A percentile compares a stretch with the other conserved stretches of the same genome.
These are phyloP conservation scores for Apostasia shenzhenica DNA, from an alignment of 106 monocot genomes.

Conservation along the genomic window DNA sequence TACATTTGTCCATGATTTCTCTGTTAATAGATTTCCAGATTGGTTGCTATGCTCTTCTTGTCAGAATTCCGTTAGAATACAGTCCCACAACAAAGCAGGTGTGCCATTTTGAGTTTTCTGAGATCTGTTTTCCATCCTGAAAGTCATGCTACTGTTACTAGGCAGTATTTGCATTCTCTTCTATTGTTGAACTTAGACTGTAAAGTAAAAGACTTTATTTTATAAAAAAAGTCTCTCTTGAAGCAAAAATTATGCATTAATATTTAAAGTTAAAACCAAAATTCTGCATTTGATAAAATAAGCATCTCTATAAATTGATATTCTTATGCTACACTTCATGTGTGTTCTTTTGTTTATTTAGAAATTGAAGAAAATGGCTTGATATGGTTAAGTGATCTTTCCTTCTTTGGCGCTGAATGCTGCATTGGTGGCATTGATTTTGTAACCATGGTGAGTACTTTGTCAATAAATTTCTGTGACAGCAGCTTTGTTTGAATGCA, in stretches of 20 bases:
- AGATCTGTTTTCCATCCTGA: neutral
- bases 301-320: too few relatives aligned
- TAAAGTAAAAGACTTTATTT: constrained; percentile 1
- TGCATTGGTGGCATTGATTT: constrained; percentile 86
- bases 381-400: constrained; percentile 6
- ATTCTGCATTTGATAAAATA: too few relatives aligned
- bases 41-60: constrained; percentile 80
- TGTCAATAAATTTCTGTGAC: neutral
- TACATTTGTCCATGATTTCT: constrained; percentile 69
- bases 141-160: neutral
- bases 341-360: constrained; percentile 1
- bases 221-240: too few relatives aligned
- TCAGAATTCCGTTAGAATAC: constrained; percentile 15
- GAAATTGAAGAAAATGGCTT: constrained; percentile 20
- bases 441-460: constrained; percentile 61
- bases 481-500: too few relatives aligned
- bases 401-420: constrained; percentile 33
- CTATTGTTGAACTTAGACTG: constrained; percentile 23
- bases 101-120: constrained; percentile 1
- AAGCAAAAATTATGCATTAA: too few relatives aligned
- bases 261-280: too few relatives aligned
- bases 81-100: constrained; percentile 22
- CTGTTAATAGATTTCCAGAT: constrained; percentile 47
- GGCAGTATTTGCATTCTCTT: neutral
- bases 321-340: too few relatives aligned